phyloP scores from a whole-genome alignment of 305 asterid species.

The Lippia alba region DNA sequence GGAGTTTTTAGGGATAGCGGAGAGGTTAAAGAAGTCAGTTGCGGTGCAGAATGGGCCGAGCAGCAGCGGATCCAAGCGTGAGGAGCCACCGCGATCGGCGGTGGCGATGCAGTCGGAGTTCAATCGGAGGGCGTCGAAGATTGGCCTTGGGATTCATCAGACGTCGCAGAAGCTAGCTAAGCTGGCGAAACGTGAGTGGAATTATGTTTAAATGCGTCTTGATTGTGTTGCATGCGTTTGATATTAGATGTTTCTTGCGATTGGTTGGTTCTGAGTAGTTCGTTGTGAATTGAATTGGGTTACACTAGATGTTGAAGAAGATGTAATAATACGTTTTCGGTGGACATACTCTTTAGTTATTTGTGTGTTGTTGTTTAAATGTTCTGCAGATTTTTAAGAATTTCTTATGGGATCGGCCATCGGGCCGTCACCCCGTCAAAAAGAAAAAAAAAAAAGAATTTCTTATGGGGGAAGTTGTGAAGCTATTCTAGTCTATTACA shows the following conservation, averaged over 20 bases:
- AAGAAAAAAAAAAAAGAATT: too few relatives aligned
- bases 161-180: constrained; percentile 93
- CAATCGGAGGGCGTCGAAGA: constrained; percentile 76
- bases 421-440: too few relatives aligned
- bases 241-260: background rate
- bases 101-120: constrained; percentile 85
- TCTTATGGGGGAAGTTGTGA: background rate
- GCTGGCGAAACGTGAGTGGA: constrained; percentile 85
- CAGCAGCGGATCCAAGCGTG: constrained; percentile 66
- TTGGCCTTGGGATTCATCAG: constrained; percentile 84
- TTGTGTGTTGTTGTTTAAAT: background rate
- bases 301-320: constrained; percentile 9
- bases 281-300: background rate
- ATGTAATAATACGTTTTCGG: background rate
- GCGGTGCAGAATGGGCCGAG: constrained; percentile 64
- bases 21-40: constrained; percentile 63
- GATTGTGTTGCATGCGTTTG: constrained; percentile 24
- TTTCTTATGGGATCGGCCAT: constrained; percentile 1
- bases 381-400: background rate
- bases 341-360: background rate
- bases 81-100: constrained; percentile 59
- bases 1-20: constrained; percentile 77
- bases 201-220: background rate
- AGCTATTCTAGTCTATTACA: background rate
- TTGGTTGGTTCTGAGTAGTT: constrained; percentile 17